Percentiles rank a stretch among this genome's conserved stretches.
Conservation (phyloP, 2,329 filamentous ascomycete species). For the Aureobasidium sp. region DNA sequence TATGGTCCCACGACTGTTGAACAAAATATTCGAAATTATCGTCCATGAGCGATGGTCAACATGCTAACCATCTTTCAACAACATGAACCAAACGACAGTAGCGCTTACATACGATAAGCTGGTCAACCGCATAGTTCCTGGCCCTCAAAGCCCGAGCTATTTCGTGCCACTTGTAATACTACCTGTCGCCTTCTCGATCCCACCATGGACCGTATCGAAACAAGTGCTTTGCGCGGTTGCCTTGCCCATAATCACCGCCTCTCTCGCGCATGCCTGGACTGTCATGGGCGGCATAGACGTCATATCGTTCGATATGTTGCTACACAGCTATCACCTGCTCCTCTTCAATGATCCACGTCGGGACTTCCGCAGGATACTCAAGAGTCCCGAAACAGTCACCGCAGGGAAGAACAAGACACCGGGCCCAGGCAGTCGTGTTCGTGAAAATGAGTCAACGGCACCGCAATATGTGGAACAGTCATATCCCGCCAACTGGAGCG, state of each 20-base stretch:
- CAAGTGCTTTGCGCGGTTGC: conserved; percentile 16
- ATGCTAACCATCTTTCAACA: background rate
- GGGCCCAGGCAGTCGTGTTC: background rate
- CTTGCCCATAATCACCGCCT: conserved; percentile 21
- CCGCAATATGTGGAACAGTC: conserved; percentile 15
- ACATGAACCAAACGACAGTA: background rate
- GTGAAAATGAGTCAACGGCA: background rate
- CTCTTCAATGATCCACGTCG: conserved; percentile 22
- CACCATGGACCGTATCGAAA: conserved; percentile 17
- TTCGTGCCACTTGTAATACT: conserved; percentile 22
- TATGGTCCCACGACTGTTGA: background rate
- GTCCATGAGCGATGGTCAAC: background rate
- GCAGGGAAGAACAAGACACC: background rate
- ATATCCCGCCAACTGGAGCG: conserved; percentile 19
- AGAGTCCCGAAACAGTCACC: background rate
- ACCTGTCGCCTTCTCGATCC: conserved; percentile 21
- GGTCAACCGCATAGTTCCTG: conserved; percentile 23
- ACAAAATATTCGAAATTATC: background rate
- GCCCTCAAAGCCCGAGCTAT: conserved; percentile 23
- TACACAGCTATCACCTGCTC: conserved; percentile 22
- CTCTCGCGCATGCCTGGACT: conserved; percentile 22
- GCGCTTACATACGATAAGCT: conserved; percentile 18
- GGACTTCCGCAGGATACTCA: conserved; percentile 18
- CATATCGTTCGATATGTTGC: conserved; percentile 22
- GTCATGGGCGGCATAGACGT: conserved; percentile 25